Conservation (phyloP, 2,329 filamentous ascomycete species). For the Simplicillium sp. region DNA sequence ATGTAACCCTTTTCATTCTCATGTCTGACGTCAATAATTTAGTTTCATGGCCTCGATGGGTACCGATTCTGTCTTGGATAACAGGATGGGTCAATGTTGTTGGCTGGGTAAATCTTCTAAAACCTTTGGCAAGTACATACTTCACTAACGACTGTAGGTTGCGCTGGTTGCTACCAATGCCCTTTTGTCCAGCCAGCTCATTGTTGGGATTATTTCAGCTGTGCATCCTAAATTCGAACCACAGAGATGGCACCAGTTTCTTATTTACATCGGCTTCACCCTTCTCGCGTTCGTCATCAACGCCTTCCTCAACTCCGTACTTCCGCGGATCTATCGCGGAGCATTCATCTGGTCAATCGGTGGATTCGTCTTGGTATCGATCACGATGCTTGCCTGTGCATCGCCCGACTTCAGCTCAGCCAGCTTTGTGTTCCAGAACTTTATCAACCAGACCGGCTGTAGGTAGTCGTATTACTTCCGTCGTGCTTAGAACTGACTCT, state of each 20-base stretch:
- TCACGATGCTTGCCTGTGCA: constrained; percentile 56
- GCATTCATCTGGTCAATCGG: constrained; percentile 62
- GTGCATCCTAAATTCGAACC: constrained; percentile 45
- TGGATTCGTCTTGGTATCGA: constrained; percentile 59
- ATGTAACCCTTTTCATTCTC: too few relatives aligned
- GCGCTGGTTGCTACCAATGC: constrained; percentile 59
- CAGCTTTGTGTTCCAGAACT: constrained; percentile 19
- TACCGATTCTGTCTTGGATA: constrained; percentile 18
- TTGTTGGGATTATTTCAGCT: constrained; percentile 55
- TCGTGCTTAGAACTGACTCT: neutral
- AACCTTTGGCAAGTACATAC: neutral
- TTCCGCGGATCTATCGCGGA: constrained; percentile 44
- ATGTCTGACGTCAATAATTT: too few relatives aligned
- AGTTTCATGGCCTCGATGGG: constrained; percentile 15
- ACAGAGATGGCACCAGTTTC: constrained; percentile 60
- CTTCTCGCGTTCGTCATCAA: constrained; percentile 18
- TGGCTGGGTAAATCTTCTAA: constrained; percentile 38
- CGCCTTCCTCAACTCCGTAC: constrained; percentile 18
- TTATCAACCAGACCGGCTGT: constrained; percentile 21
- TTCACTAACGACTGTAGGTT: constrained; percentile 21
- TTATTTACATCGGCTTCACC: constrained; percentile 30
- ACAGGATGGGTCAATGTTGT: constrained; percentile 56
- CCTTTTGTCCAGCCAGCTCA: constrained; percentile 55
- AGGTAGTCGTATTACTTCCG: neutral
- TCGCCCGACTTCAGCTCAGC: constrained; percentile 45